A percentile compares a stretch with the other conserved stretches of the same genome.
Evolutionary conservation across 352 stramenopile species (phyloP).

Genomic region (Globisporangium paroecandrum): DNA sequence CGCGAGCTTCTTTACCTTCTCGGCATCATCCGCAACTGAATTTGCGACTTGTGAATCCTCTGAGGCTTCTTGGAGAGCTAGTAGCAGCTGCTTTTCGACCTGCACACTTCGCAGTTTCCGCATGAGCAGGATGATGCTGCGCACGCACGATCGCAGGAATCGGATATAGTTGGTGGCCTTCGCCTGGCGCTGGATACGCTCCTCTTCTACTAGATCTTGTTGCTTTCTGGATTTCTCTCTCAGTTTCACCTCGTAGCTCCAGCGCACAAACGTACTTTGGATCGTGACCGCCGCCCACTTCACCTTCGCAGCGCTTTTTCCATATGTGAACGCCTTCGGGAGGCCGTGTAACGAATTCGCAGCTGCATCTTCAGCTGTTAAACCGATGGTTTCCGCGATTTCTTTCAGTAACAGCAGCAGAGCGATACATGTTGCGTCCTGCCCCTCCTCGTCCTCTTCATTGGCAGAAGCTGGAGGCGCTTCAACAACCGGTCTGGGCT

Average conservation of each 20-base stretch:
- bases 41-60: constrained; percentile 31
- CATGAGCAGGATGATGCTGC: constrained; percentile 37
- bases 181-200: not conserved
- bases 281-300: constrained; percentile 37
- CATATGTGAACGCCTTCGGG: not conserved
- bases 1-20: constrained; percentile 21
- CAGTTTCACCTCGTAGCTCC: constrained; percentile 11
- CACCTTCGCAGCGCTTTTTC: constrained; percentile 17
- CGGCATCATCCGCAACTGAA: not conserved
- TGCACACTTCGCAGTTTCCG: constrained; percentile 27
- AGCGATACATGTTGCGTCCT: not conserved
- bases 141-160: constrained; percentile 25
- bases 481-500: constrained; percentile 13
- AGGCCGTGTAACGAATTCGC: not conserved
- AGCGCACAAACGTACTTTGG: constrained; percentile 24
- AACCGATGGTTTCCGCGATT: constrained; percentile 22
- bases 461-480: not conserved
- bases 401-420: constrained; percentile 18
- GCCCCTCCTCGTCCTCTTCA: not conserved
- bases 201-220: not conserved
- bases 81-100: constrained; percentile 37
- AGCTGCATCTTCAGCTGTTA: constrained; percentile 37
- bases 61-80: constrained; percentile 31
- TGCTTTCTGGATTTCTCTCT: not conserved
- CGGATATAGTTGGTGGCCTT: constrained; percentile 19